Percentiles rank a stretch among this genome's conserved stretches.
Conservation (phyloP, 352 stramenopile genomes). For the Globisporangium sylvaticum region DNA sequence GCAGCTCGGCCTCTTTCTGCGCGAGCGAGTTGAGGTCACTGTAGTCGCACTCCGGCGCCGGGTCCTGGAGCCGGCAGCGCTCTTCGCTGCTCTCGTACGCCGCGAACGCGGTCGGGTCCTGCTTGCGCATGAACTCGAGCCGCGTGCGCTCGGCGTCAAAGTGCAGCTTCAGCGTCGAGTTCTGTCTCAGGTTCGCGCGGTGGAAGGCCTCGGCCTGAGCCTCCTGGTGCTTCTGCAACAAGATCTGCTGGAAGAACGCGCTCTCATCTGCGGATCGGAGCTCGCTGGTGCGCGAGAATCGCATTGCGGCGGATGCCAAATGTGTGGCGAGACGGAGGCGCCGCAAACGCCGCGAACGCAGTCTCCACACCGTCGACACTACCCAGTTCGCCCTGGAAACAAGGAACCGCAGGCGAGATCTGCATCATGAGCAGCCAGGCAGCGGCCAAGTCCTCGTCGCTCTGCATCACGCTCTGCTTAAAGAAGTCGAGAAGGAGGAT, state of each 20-base stretch:
- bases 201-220: slow-evolving; percentile 57
- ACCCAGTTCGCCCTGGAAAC: slow-evolving; percentile 47
- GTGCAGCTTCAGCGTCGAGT: slow-evolving; percentile 73
- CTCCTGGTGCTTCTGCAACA: slow-evolving; percentile 67
- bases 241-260: slow-evolving; percentile 47
- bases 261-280: slow-evolving; percentile 23
- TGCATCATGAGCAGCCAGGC: slow-evolving; percentile 61
- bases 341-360: slow-evolving; percentile 43
- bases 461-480: slow-evolving; percentile 26
- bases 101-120: slow-evolving; percentile 53
- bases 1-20: slow-evolving; percentile 56
- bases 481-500: slow-evolving; percentile 47
- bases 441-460: slow-evolving; percentile 33
- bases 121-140: slow-evolving; percentile 59
- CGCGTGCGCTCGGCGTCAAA: slow-evolving; percentile 71
- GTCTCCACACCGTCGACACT: slow-evolving; percentile 44
- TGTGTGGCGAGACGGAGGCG: slow-evolving; percentile 44
- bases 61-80: slow-evolving; percentile 41
- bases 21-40: slow-evolving; percentile 42
- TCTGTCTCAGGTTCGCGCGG: slow-evolving; percentile 47
- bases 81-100: slow-evolving; percentile 39
- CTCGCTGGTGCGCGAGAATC: slow-evolving; percentile 26
- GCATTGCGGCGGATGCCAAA: slow-evolving; percentile 64
- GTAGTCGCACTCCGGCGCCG: slow-evolving; percentile 40
- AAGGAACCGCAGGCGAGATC: slow-evolving; percentile 22